Evolutionary conservation across 257 asterid genomes (phyloP), one percentile per base, ranked within the genome.

Genomic region (Leonotis leonurus): DNA sequence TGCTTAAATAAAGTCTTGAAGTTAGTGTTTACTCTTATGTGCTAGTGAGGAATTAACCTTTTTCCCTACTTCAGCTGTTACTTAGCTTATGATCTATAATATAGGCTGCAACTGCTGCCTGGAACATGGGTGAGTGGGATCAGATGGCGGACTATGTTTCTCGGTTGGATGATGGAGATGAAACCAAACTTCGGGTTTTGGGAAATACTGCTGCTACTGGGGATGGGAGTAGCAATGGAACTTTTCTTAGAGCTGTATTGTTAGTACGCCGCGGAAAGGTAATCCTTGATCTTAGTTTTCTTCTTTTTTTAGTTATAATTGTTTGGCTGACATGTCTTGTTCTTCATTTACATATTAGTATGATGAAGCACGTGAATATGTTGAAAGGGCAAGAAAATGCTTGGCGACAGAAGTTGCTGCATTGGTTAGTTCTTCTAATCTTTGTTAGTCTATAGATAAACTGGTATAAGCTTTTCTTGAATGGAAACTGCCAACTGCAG

Each of bases 111-210:
- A 68, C 2, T 64, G 96, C 97, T 85, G 99, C 99, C 72, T 93
- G 99, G 99, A 89, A 93, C 91, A 93, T 93, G 99, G 95, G 97
- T 46, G 99, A 93, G 73, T 93, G 99, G 99, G 99, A 93, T 77
- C 97, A 93, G 80, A 93, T 93, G 99, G 81, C 94, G 39, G 99
- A 93, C 26, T 93, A 93, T 82, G 99, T 93, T 79, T 83, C 88
- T 74, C 85, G 92, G 57, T 77, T 89, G 76, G 99, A 93, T 81
- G 99, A 93, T 74, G 99, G 99, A 60, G 97, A 93, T 77, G 99
- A 93, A 73, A 81, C 91, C 61, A 87, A 85, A 75, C 88, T 87
- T 69, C 87, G 90, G 55, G 90, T 85, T 58, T 76, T 87, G 83
- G 97, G 99, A 65, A 93, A 89, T 77, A 87, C 96, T 77, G 94